phyloP scores from a whole-genome alignment of 2,329 filamentous ascomycete species.

The Xylaria arbuscula region DNA sequence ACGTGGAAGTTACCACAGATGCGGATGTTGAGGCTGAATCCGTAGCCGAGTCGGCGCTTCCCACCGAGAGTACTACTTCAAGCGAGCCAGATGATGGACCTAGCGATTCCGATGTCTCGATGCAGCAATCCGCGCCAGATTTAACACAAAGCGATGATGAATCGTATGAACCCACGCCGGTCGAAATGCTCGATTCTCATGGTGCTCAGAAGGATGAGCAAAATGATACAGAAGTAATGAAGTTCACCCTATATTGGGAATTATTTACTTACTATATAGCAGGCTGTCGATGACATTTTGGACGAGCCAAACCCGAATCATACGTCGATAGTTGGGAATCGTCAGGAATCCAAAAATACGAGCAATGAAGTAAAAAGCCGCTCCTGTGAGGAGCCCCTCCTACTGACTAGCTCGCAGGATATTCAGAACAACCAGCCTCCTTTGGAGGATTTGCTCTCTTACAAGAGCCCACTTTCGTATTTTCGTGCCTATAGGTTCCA shows the following conservation, averaged over 20 bases:
- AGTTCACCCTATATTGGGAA: slow-evolving; percentile 13
- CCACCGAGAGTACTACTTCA: not conserved
- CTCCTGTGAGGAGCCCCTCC: slow-evolving; percentile 46
- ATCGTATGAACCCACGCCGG: slow-evolving; percentile 39
- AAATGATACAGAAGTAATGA: slow-evolving; percentile 41
- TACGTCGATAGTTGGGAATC: slow-evolving; percentile 19
- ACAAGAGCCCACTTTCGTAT: slow-evolving; percentile 82
- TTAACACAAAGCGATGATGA: slow-evolving; percentile 40
- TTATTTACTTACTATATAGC: slow-evolving; percentile 31
- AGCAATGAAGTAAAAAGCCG: slow-evolving; percentile 50
- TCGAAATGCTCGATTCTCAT: slow-evolving; percentile 39
- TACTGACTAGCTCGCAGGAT: slow-evolving; percentile 49
- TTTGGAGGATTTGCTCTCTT: slow-evolving; percentile 65
- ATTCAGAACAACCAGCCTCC: slow-evolving; percentile 33
- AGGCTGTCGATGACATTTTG: slow-evolving; percentile 40
- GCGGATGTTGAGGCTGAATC: slow-evolving; percentile 2
- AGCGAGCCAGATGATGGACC: slow-evolving; percentile 26
- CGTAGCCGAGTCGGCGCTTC: not conserved
- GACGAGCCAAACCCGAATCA: slow-evolving; percentile 42
- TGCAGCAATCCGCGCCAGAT: slow-evolving; percentile 38
- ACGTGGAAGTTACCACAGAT: not conserved
- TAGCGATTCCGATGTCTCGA: slow-evolving; percentile 36
- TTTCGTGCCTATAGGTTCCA: slow-evolving; percentile 95
- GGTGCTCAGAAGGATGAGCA: slow-evolving; percentile 29
- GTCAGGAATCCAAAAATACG: slow-evolving; percentile 33